Percentiles rank a stretch among this genome's conserved stretches.
These are phyloP conservation scores for Cytospora chrysosperma DNA, from an alignment of 2,329 filamentous ascomycete species.

Conservation along the genomic window DNA sequence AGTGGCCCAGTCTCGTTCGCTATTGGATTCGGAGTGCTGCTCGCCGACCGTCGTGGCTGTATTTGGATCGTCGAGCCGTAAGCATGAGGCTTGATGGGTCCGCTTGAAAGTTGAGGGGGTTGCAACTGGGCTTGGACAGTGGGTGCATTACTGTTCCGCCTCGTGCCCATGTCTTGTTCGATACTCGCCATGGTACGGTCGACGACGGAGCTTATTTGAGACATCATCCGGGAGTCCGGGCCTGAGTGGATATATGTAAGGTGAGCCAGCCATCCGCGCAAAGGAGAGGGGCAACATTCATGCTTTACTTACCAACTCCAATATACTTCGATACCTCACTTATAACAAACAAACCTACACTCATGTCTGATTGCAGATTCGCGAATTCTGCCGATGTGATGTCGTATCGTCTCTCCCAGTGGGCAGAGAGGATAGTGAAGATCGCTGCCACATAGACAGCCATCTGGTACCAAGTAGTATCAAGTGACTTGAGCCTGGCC, in stretches of 20 bases:
- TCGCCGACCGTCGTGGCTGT: conserved; percentile 1
- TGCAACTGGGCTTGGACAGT: not conserved
- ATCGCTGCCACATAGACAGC: conserved; percentile 72
- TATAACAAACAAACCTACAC: conserved; percentile 66
- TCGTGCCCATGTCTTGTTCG: conserved; percentile 47
- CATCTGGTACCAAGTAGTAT: conserved; percentile 76
- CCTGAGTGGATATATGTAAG: conserved; percentile 38
- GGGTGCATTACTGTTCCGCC: conserved; percentile 27
- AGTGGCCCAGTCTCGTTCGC: conserved; percentile 7
- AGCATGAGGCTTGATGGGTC: conserved; percentile 3
- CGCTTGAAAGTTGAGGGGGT: conserved; percentile 13
- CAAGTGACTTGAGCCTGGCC: conserved; percentile 64
- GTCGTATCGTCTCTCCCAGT: conserved; percentile 64
- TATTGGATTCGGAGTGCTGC: conserved; percentile 10
- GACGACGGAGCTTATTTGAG: conserved; percentile 48
- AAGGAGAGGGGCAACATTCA: not conserved
- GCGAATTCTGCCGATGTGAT: conserved; percentile 59
- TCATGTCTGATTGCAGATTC: conserved; percentile 65
- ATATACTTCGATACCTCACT: conserved; percentile 65
- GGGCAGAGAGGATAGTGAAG: conserved; percentile 68
- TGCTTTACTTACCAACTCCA: conserved; percentile 60
- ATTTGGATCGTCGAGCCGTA: conserved; percentile 4
- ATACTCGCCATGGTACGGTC: conserved; percentile 54
- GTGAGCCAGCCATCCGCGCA: not conserved
- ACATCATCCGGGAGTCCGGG: conserved; percentile 43